These are phyloP conservation scores for Lonicera japonica DNA, from an alignment of 129 eudicot species.

Conservation along the genomic window DNA sequence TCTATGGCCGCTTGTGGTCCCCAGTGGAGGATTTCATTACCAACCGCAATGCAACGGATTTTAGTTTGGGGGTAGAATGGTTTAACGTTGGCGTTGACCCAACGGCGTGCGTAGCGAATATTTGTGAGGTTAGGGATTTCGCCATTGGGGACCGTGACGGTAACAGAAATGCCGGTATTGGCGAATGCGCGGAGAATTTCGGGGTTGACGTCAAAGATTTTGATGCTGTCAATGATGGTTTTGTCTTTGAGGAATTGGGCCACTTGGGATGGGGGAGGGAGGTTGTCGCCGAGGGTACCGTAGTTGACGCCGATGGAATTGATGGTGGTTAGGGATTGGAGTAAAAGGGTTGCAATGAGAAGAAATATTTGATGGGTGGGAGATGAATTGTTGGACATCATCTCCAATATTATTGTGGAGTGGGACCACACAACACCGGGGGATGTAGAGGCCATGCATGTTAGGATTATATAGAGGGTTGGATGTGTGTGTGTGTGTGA, in stretches of 20 bases:
- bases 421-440: background rate
- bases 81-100: slow-evolving; percentile 46
- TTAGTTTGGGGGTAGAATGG: slow-evolving; percentile 67
- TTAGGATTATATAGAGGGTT: background rate
- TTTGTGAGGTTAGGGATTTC: slow-evolving; percentile 62
- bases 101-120: slow-evolving; percentile 46
- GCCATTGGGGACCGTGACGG: slow-evolving; percentile 90
- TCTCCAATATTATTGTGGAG: background rate
- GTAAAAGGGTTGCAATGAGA: background rate
- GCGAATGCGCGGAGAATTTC: slow-evolving; percentile 41
- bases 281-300: slow-evolving; percentile 30
- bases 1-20: slow-evolving; percentile 69
- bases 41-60: slow-evolving; percentile 63
- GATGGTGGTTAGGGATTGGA: background rate
- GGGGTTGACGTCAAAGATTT: slow-evolving; percentile 28
- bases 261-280: slow-evolving; percentile 28
- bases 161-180: slow-evolving; percentile 49
- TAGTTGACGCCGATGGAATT: slow-evolving; percentile 27
- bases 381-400: background rate
- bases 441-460: background rate
- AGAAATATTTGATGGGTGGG: background rate
- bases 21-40: slow-evolving; percentile 91
- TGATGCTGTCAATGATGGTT: slow-evolving; percentile 24
- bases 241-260: slow-evolving; percentile 24
- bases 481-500: too few species aligned